Percentiles rank a stretch among this genome's conserved stretches.
These are phyloP conservation scores for Sarocladium oryzae DNA, from an alignment of 2,329 filamentous ascomycete genomes.

Conservation along the genomic window DNA sequence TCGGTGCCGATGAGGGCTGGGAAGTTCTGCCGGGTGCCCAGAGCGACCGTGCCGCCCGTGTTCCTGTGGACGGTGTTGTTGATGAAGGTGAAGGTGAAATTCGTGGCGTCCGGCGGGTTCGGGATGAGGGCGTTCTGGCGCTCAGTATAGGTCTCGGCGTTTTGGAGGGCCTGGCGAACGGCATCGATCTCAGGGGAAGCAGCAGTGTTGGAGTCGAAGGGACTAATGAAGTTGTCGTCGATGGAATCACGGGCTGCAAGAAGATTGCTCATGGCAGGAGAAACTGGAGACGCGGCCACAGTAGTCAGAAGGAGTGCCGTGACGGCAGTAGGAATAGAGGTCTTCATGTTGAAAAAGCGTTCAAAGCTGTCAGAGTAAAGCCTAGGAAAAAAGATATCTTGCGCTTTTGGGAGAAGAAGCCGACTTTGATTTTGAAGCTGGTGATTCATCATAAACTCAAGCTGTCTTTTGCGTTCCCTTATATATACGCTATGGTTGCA, in stretches of 20 bases:
- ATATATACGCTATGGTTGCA: too few relatives aligned
- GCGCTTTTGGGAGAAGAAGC: too few relatives aligned
- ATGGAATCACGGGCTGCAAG: neutral
- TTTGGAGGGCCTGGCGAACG: constrained; percentile 1
- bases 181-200: constrained; percentile 1
- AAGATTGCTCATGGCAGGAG: neutral
- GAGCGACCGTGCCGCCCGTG: constrained; percentile 20
- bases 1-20: constrained; percentile 37
- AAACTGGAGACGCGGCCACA: neutral
- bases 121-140: constrained; percentile 9
- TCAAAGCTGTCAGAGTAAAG: too few relatives aligned
- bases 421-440: too few relatives aligned
- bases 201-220: constrained; percentile 6
- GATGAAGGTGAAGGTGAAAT: constrained; percentile 17
- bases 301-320: neutral
- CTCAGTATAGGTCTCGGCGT: constrained; percentile 5
- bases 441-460: too few relatives aligned
- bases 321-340: neutral
- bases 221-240: constrained; percentile 4
- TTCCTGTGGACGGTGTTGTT: constrained; percentile 14
- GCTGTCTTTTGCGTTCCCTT: too few relatives aligned
- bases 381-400: too few relatives aligned
- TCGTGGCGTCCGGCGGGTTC: constrained; percentile 11
- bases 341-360: neutral
- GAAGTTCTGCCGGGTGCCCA: constrained; percentile 16